These are phyloP conservation scores for Colletotrichum paranaense DNA, from an alignment of 2,329 filamentous ascomycete species.

Conservation along the genomic window DNA sequence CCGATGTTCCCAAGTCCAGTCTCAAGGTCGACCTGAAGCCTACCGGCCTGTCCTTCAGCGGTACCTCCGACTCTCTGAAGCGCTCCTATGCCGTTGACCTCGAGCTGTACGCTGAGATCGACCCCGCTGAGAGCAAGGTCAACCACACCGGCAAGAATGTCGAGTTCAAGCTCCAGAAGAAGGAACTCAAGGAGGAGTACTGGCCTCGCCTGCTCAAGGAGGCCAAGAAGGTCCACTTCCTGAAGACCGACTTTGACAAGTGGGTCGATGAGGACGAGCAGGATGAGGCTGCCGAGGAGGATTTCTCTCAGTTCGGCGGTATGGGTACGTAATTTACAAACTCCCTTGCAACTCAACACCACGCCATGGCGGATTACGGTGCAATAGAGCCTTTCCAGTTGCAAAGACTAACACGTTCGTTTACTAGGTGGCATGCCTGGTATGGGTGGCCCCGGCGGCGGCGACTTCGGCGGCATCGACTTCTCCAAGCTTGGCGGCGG, in stretches of 20 bases:
- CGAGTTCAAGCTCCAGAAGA: conserved; percentile 94
- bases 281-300: conserved; percentile 87
- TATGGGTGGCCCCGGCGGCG: conserved; percentile 62
- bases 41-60: conserved; percentile 82
- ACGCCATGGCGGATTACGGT: neutral
- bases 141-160: conserved; percentile 90
- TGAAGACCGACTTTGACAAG: conserved; percentile 99
- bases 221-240: conserved; percentile 87
- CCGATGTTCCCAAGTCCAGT: conserved; percentile 81
- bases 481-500: conserved; percentile 89
- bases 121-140: conserved; percentile 83
- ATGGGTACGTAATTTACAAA: conserved; percentile 63
- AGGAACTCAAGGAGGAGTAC: conserved; percentile 93
- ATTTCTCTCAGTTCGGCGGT: conserved; percentile 75
- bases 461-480: conserved; percentile 88
- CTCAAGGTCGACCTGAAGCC: conserved; percentile 88
- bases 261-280: conserved; percentile 99
- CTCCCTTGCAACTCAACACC: conserved; percentile 2
- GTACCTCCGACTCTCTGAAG: conserved; percentile 86
- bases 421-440: conserved; percentile 64
- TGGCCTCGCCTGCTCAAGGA: conserved; percentile 97
- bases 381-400: neutral
- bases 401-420: conserved; percentile 21
- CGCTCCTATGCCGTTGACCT: conserved; percentile 87
- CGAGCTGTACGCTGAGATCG: conserved; percentile 91